Evolutionary conservation across 345 rosid species (phyloP), one percentile per base, ranked within the genome.

Genomic region (Excoecaria agallocha): DNA sequence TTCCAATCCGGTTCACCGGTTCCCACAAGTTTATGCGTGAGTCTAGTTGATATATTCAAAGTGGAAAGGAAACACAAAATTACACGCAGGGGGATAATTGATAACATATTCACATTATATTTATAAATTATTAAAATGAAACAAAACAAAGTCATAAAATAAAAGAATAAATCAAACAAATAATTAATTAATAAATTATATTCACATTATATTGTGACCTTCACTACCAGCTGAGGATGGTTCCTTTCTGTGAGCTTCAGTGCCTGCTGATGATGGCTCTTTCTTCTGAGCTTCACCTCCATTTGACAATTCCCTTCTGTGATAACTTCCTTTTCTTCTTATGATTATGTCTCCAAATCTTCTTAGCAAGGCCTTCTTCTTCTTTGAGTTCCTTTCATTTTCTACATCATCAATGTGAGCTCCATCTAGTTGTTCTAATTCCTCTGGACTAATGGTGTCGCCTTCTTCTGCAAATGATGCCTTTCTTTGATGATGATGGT

Each of bases 281-380:
- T 49, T 49, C 17, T 49, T 68, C 43, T 49, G 57, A 37, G 39
- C 41, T 49, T 68, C 74, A 24, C 64, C 73, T 39, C 63, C 83
- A 16, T 20, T 0, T 43, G 84, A 68, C 66, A 62, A 54, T 50
- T 83, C 87, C 70, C 83, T 85, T 72, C 79, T 82, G 56, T 86
- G 83, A 1, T 77, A 65, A 41, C 75, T 69, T 73, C 72, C 70
- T 76, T 86, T 86, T 65, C 83, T 84, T 75, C 89, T 85, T 60
- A 77, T 80, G 6, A 91, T 72, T 6, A 91, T 86, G 55, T 89
- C 96, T 8, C 97, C 88, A 72, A 95, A 90, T 75, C 94, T 91
- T 58, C 89, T 76, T 0, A 92, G 77, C 79, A 93, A 73, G 6
- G 97, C 91, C 55, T 80, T 90, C 88, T 91, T 95, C 79, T 86